Evolutionary conservation across 1,284 basidiomycete species (phyloP), one percentile per base, ranked within the genome.

Genomic region (Laetiporus sulphureus): DNA sequence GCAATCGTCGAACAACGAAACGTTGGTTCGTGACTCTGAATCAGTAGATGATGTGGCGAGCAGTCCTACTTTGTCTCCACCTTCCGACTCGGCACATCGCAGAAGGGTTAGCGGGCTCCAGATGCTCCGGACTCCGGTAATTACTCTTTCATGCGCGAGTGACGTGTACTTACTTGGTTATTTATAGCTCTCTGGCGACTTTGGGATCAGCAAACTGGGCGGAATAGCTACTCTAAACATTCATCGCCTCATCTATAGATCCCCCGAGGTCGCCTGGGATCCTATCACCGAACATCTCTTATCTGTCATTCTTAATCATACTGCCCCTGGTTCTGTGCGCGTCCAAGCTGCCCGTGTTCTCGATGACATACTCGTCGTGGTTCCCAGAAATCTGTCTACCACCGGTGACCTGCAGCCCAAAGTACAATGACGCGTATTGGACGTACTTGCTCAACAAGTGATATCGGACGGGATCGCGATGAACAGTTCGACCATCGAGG

Each of bases 321-420:
- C 65, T 4, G 83, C 89, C 0, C 83, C 90, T 0, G 74, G 85
- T n/a, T 65, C 77, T 0, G 89, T 95, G 39, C 85, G 94, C 1
- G 63, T 90, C 0, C 93, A 97, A 62, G 91, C 94, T 0, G 87
- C 91, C 0, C 82, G 83, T 11, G 83, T 89, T 0, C 69, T 97
- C 1, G 87, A 91, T 45, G 87, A 90, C 44, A 77, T 94, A 29
- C 68, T 96, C 1, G 68, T 83, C 15, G 64, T 84, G 57, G 67
- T 87, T 54, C 75, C 86, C 24, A 71, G 85, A 25, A 83, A 84
- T 51, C 56, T 89, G 5, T 68, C 73, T 19, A 73, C 71, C 11
- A 69, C 75, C 0, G 74, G 76, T 4, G 79, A 83, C 1, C 61
- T 80, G 4, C 83, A 83, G 60, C 71, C 73, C 2, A 66, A 78